A percentile compares a stretch with the other conserved stretches of the same genome.
Evolutionary conservation across 768 basidiomycete genomes (phyloP).

Genomic region (Hygrocybe punicea): DNA sequence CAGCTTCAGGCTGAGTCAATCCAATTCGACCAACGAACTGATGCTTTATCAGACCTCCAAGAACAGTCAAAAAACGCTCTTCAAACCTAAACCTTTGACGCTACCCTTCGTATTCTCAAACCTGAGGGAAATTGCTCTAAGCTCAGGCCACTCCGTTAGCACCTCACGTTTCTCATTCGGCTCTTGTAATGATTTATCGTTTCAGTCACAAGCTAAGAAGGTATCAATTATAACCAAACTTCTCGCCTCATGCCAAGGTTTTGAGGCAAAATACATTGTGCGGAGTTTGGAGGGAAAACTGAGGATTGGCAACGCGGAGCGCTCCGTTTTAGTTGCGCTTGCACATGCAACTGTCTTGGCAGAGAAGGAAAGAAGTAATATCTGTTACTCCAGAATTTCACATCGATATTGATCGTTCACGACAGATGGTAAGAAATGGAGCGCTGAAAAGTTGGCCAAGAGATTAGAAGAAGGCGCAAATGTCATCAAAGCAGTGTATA

Average conservation of each 20-base stretch:
- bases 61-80: constrained; percentile 87
- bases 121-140: constrained; percentile 85
- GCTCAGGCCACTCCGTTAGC: constrained; percentile 73
- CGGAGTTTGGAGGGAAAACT: constrained; percentile 95
- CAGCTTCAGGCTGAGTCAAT: constrained; percentile 17
- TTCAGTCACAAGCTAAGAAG: constrained; percentile 90
- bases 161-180: neutral
- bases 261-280: constrained; percentile 95
- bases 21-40: neutral
- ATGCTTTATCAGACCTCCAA: constrained; percentile 69
- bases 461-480: constrained; percentile 74
- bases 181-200: constrained; percentile 4
- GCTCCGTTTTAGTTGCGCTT: constrained; percentile 90
- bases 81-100: constrained; percentile 90
- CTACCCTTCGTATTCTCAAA: constrained; percentile 87
- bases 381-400: neutral
- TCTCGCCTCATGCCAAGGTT: constrained; percentile 84
- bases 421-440: constrained; percentile 70
- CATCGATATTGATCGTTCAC: constrained; percentile 5
- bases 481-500: constrained; percentile 87
- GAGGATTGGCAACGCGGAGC: constrained; percentile 94
- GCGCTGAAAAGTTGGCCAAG: constrained; percentile 64
- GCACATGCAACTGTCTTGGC: constrained; percentile 87
- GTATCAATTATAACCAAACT: constrained; percentile 93
- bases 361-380: constrained; percentile 61